Percentiles rank a stretch among this genome's conserved stretches.
phyloP scores from a whole-genome alignment of 2,329 filamentous ascomycete genomes.

The Colletotrichum abscissum region DNA sequence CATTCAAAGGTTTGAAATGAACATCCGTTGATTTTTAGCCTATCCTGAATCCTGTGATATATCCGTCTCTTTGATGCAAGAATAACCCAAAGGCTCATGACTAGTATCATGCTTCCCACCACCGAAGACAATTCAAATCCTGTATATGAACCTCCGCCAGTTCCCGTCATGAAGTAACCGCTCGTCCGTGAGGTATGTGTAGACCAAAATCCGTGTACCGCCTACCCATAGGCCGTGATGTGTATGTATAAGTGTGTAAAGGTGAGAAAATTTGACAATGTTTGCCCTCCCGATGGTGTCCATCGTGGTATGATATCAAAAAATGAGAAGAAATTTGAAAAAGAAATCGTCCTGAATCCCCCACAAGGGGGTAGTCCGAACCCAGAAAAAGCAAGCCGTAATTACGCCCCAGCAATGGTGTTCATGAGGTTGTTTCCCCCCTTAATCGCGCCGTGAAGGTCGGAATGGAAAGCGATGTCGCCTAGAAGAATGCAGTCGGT shows the following conservation, averaged over 20 bases:
- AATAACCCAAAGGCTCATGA: background rate
- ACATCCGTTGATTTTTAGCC: background rate
- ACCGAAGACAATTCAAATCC: background rate
- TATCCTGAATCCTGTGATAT: background rate
- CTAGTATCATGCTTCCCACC: background rate
- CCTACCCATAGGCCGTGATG: background rate
- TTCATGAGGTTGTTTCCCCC: background rate
- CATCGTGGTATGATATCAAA: conserved; percentile 7
- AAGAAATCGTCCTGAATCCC: conserved; percentile 24
- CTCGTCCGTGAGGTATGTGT: background rate
- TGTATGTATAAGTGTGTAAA: background rate
- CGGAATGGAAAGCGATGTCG: conserved; percentile 6
- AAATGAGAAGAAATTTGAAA: background rate
- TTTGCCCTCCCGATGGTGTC: background rate
- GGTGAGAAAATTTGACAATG: background rate
- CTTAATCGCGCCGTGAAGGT: background rate
- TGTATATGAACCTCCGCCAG: background rate
- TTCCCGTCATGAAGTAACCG: background rate
- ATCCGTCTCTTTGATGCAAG: background rate
- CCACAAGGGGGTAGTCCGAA: conserved; percentile 17
- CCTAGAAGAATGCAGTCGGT: background rate
- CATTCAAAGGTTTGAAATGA: background rate
- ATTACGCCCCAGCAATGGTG: conserved; percentile 9
- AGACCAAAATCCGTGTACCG: background rate
- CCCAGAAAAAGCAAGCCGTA: background rate